Evolutionary conservation across 768 basidiomycete species (phyloP), one percentile per base, ranked within the genome.

Genomic region (Pisolithus sp.): DNA sequence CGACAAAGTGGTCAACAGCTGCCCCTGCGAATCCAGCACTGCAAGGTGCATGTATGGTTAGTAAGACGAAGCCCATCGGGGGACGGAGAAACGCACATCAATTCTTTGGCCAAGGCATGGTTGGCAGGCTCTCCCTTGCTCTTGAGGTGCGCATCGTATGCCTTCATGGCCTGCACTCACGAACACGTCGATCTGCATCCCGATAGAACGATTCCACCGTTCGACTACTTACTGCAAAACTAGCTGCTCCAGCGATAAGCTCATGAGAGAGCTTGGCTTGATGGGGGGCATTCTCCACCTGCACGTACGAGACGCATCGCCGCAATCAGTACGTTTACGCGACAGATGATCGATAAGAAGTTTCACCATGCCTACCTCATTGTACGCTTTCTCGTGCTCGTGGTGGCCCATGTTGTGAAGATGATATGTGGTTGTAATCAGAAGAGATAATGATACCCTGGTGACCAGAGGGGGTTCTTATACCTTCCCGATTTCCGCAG

Each of bases 211-310:
- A 15, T 34, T 30, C 7, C 30, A 5, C 9, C 7, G 8, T 30
- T 34, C 34, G 34, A 30, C 0, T n/a, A 46, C 66, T 13, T 31
- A 79, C 83, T 73, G 81, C 82, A 65, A 75, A 87, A 26, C 81
- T 66, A 6, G 84, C 85, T 41, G 86, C 86, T 39, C 69, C 83
- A 44, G 82, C 81, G 54, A 88, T 74, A 40, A 86, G 63, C 67
- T 88, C 80, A 64, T 88, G 85, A 8, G 81, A 78, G 48, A 85
- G 66, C 51, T 67, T 51, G 1, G 83, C 78, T 68, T 83, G 68
- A 72, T 85, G 83, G 10, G 73, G 74, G 13, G 73, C 72, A 46
- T 74, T 75, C n/a, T 49, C 31, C 43, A 77, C 74, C 81, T 83
- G 54, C 31, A 18, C 46, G 31, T n/a, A 40, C 12, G 34, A 34